A percentile compares a stretch with the other conserved stretches of the same genome.
Evolutionary conservation across 2,329 filamentous ascomycete species (phyloP).

Genomic region (Rhinocladiella mackenziei): DNA sequence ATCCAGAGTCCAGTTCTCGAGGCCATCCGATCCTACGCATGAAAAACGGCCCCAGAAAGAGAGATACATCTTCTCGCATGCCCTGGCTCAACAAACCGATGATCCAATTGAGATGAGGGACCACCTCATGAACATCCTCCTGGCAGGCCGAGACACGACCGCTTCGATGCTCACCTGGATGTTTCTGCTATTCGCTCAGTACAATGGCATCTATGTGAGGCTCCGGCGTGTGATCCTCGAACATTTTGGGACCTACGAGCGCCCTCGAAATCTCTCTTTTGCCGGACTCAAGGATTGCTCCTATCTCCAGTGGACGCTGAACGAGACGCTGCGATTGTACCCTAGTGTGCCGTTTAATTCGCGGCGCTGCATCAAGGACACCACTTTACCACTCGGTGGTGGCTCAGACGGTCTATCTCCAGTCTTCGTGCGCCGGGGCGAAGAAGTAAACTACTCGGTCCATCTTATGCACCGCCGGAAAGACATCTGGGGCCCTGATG

Average conservation of each 20-base stretch:
- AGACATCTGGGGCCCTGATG: conserved; percentile 47
- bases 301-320: conserved; percentile 29
- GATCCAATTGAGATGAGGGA: conserved; percentile 41
- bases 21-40: too few relatives aligned
- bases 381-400: conserved; percentile 48
- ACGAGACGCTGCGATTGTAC: conserved; percentile 44
- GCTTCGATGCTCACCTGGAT: conserved; percentile 43
- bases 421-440: conserved; percentile 49
- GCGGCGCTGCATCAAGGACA: conserved; percentile 47
- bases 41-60: background rate
- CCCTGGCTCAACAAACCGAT: conserved; percentile 42
- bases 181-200: conserved; percentile 16
- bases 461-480: conserved; percentile 69
- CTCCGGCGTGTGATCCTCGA: background rate
- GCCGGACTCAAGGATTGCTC: conserved; percentile 16
- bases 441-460: conserved; percentile 62
- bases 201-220: background rate
- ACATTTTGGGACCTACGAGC: conserved; percentile 25
- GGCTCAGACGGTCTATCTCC: conserved; percentile 45
- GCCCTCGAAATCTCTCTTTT: conserved; percentile 8
- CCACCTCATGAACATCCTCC: conserved; percentile 49
- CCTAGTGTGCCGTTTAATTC: conserved; percentile 49
- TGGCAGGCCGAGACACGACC: conserved; percentile 53
- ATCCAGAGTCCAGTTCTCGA: background rate
- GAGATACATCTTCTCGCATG: conserved; percentile 48